Evolutionary conservation across 192 early-diverging fungal species (phyloP).

Genomic region (Lobosporangium transversale): DNA sequence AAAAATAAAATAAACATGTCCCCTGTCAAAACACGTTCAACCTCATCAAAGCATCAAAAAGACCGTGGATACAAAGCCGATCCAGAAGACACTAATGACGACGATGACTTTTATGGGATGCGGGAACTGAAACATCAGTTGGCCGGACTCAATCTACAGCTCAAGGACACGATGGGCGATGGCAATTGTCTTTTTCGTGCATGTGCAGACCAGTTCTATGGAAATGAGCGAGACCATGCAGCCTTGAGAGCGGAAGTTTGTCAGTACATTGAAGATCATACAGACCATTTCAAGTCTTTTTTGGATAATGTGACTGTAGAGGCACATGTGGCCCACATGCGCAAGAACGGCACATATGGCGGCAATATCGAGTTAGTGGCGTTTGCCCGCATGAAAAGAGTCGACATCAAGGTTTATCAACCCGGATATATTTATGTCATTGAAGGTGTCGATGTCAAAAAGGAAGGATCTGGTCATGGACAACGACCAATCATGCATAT

Average conservation of each 20-base stretch:
- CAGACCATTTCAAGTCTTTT: constrained; percentile 70
- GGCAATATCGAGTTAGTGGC: constrained; percentile 81
- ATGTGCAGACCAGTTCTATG: constrained; percentile 76
- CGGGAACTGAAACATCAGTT: constrained; percentile 64
- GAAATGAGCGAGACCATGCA: constrained; percentile 64
- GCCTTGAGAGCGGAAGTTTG: constrained; percentile 66
- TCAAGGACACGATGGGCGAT: constrained; percentile 76
- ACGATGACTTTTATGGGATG: constrained; percentile 54
- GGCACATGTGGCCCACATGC: constrained; percentile 68
- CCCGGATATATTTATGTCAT: constrained; percentile 77
- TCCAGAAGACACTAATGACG: constrained; percentile 42
- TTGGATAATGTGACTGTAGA: constrained; percentile 68
- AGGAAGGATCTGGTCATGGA: constrained; percentile 46
- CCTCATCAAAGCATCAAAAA: constrained; percentile 4
- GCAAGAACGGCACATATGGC: constrained; percentile 68
- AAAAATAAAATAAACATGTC: too few species aligned
- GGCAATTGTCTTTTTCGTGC: constrained; percentile 73
- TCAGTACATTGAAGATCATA: constrained; percentile 66
- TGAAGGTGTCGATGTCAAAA: constrained; percentile 62
- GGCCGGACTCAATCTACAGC: constrained; percentile 60
- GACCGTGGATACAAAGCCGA: constrained; percentile 35
- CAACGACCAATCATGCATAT: constrained; percentile 67
- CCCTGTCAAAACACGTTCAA: constrained; percentile 35
- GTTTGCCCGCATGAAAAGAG: constrained; percentile 68
- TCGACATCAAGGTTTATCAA: constrained; percentile 79